These are phyloP conservation scores for Chrysoporthe austroafricana DNA, from an alignment of 2,329 filamentous ascomycete genomes.

Conservation along the genomic window DNA sequence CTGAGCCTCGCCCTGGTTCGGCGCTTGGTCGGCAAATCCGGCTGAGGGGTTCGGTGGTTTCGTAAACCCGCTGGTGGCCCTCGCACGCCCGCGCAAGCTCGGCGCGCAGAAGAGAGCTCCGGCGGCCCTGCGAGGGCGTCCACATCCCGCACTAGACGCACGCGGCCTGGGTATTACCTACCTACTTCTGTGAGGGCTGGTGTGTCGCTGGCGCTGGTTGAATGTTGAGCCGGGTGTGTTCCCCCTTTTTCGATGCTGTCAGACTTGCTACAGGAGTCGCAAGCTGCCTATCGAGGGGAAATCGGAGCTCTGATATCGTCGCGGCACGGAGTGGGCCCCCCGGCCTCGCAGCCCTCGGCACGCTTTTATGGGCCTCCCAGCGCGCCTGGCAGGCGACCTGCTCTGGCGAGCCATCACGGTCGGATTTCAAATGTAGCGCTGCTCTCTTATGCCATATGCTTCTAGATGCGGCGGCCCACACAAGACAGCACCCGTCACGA, in stretches of 20 bases:
- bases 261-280: background rate
- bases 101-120: conserved; percentile 21
- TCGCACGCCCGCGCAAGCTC: conserved; percentile 3
- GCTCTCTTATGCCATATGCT: background rate
- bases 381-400: background rate
- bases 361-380: background rate
- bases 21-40: conserved; percentile 17
- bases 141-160: conserved; percentile 5
- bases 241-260: background rate
- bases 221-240: conserved; percentile 11
- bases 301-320: conserved; percentile 3
- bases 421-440: conserved; percentile 14
- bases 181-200: background rate
- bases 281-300: background rate
- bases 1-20: background rate
- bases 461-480: conserved; percentile 7
- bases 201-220: background rate
- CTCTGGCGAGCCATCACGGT: background rate
- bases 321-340: background rate
- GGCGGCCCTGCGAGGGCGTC: background rate
- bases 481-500: conserved; percentile 2
- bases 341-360: conserved; percentile 9
- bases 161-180: background rate
- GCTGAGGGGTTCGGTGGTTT: conserved; percentile 20
- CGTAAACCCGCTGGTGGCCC: conserved; percentile 10